Base-by-base conservation (phyloP, 352 stramenopile species). In the Phytophthora constricta region DNA sequence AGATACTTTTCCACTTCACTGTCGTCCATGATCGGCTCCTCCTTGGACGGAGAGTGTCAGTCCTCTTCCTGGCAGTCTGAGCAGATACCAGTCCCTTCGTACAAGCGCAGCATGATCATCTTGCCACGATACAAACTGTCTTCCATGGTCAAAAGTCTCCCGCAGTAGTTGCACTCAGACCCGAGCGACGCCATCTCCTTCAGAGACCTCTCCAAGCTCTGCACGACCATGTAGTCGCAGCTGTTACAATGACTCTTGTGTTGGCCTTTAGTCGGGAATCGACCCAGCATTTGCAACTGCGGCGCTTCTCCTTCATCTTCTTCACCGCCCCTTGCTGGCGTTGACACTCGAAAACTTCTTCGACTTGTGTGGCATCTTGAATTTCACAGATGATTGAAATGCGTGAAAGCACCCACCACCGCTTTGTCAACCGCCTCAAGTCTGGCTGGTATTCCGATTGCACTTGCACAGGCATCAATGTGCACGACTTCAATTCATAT, bases 401-500 rank as follows among this genome's bases (percentile, higher is more conserved):
- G n/a, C n/a, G n/a, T n/a, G n/a, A n/a, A n/a, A n/a, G n/a, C n/a
- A n/a, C n/a, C n/a, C n/a, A n/a, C n/a, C n/a, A n/a, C n/a, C n/a
- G n/a, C n/a, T n/a, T n/a, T n/a, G n/a, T n/a, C n/a, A n/a, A n/a
- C n/a, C n/a, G n/a, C n/a, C n/a, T n/a, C n/a, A n/a, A n/a, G n/a
- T n/a, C n/a, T n/a, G n/a, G n/a, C n/a, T n/a, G n/a, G n/a, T n/a
- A n/a, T n/a, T n/a, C n/a, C n/a, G n/a, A n/a, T n/a, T n/a, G n/a
- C n/a, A n/a, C n/a, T n/a, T n/a, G n/a, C n/a, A n/a, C n/a, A n/a
- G n/a, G n/a, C n/a, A n/a, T n/a, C n/a, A n/a, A n/a, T n/a, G n/a
- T n/a, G n/a, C n/a, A n/a, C n/a, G n/a, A 47, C 9, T 47, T 20
- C 19, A 47, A 20, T 56, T 64, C 46, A 50, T 42, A 20, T 64